Percentiles rank a stretch among this genome's conserved stretches.
These are phyloP conservation scores for Yarrowia sp. DNA, from an alignment of 805 yeast species.

Conservation along the genomic window DNA sequence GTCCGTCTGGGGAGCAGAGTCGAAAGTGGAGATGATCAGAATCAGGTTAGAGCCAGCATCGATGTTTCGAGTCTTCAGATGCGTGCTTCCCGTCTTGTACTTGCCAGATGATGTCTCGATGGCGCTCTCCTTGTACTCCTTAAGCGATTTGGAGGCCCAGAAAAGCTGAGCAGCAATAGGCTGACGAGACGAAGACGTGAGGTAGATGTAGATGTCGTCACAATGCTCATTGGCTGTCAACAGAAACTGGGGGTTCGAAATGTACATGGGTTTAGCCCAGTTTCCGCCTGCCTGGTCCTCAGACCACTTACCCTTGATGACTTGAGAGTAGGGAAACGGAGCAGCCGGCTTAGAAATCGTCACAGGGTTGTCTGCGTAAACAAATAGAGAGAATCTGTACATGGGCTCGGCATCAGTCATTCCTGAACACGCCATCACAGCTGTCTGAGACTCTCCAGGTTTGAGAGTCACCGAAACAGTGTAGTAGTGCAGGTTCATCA, in stretches of 20 bases:
- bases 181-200: conserved; percentile 7
- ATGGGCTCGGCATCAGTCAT: background rate
- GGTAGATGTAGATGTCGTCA: background rate
- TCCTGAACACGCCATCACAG: conserved; percentile 30
- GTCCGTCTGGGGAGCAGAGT: conserved; percentile 6
- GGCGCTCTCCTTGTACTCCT: conserved; percentile 14
- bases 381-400: conserved; percentile 30
- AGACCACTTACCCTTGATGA: conserved; percentile 48
- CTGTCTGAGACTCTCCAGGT: conserved; percentile 32
- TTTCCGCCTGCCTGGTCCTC: conserved; percentile 52
- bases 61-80: background rate
- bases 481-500: conserved; percentile 40
- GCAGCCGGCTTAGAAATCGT: conserved; percentile 39
- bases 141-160: conserved; percentile 2
- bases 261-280: conserved; percentile 48
- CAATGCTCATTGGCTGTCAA: conserved; percentile 32
- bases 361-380: conserved; percentile 28
- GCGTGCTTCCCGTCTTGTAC: conserved; percentile 4
- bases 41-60: conserved; percentile 1
- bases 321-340: conserved; percentile 32
- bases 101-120: conserved; percentile 2
- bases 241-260: conserved; percentile 56
- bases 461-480: conserved; percentile 33
- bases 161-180: conserved; percentile 4
- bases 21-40: conserved; percentile 2